phyloP scores from a whole-genome alignment of 129 eudicot genomes.

The Tagetes erecta region DNA sequence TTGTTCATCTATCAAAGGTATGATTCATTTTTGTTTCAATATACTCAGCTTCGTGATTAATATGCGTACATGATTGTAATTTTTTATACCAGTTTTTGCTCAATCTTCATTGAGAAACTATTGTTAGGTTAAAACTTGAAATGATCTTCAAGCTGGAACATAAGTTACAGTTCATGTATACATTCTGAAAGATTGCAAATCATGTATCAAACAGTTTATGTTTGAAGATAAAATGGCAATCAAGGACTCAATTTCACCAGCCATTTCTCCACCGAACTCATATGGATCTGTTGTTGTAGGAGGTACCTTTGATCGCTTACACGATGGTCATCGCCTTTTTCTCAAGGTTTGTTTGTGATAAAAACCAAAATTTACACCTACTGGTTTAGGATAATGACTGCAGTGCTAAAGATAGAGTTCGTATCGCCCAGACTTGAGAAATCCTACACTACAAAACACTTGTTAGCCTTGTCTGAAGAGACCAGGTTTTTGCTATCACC shows the following conservation, averaged over 20 bases:
- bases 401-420: too few species aligned
- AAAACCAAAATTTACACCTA: too few species aligned
- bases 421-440: too few species aligned
- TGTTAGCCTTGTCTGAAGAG: too few species aligned
- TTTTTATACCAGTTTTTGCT: constrained; percentile 3
- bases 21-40: constrained; percentile 19
- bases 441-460: too few species aligned
- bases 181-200: background rate
- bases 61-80: constrained; percentile 7
- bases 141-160: background rate
- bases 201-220: background rate
- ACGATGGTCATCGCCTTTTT: constrained; percentile 84
- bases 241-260: constrained; percentile 32
- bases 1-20: constrained; percentile 17
- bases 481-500: too few species aligned
- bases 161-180: background rate
- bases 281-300: constrained; percentile 72
- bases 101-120: background rate
- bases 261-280: constrained; percentile 48
- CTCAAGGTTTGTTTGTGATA: constrained; percentile 53
- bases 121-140: constrained; percentile 7
- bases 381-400: too few species aligned
- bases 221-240: constrained; percentile 22
- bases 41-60: constrained; percentile 13
- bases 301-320: constrained; percentile 93